Percentiles rank a stretch among this genome's conserved stretches.
Evolutionary conservation across 768 basidiomycete species (phyloP).

Genomic region (Serendipita vermifera): DNA sequence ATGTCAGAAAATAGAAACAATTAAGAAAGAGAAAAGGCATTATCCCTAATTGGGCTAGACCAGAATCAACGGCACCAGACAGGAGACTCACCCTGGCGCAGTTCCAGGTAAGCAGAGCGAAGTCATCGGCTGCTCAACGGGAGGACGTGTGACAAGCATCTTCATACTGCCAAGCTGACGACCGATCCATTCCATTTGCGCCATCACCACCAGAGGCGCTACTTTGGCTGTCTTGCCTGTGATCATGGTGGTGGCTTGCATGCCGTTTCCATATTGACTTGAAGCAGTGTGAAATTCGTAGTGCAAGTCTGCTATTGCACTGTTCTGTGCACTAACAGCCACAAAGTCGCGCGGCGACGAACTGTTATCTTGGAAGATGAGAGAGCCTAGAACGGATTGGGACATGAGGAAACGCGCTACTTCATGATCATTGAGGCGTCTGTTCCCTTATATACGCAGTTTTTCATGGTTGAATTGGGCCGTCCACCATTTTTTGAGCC

Average conservation of each 20-base stretch:
- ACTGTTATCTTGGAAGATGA: neutral
- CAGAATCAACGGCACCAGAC: too few species aligned
- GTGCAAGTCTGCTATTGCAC: neutral
- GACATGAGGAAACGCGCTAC: conserved; percentile 6
- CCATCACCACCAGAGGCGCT: neutral
- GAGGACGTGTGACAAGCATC: neutral
- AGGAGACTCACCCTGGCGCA: neutral
- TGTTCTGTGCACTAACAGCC: neutral
- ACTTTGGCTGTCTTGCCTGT: neutral
- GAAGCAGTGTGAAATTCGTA: neutral
- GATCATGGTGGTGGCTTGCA: neutral
- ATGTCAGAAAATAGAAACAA: too few species aligned
- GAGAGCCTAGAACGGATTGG: neutral
- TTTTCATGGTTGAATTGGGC: too few species aligned
- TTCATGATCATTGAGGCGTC: too few species aligned
- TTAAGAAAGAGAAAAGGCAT: too few species aligned
- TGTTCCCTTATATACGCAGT: too few species aligned
- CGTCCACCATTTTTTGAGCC: too few species aligned
- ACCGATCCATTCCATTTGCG: neutral
- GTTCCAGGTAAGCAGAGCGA: neutral
- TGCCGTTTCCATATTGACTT: neutral
- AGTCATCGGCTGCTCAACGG: neutral
- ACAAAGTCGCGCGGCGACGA: neutral
- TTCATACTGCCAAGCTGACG: neutral
- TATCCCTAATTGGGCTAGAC: too few species aligned